Evolutionary conservation across 2,329 filamentous ascomycete genomes (phyloP), one percentile per base, ranked within the genome.

Genomic region (Paecilomyces fulvus): DNA sequence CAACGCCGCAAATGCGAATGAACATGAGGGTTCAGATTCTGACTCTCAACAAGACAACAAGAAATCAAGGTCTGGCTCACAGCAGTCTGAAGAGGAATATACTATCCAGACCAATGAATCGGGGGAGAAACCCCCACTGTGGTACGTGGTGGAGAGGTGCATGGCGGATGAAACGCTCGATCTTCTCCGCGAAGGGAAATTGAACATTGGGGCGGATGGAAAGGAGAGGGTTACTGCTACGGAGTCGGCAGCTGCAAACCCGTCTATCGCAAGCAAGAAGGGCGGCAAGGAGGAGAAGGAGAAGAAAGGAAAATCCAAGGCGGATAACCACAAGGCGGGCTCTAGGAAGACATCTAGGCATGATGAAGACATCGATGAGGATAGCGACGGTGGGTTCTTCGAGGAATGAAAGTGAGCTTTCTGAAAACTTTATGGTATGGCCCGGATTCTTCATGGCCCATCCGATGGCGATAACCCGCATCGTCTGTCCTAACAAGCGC

Each of bases 91-190:
- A 17, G 28, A 28, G n/a, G 37, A 43, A 9, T 43, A 43, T 17
- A 43, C 37, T 17, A 54, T 20, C 50, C 46, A 52, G 33, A 55
- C 10, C 52, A 54, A 49, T 11, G 48, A 49, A 1, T 49, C 48
- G 21, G 21, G 21, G 12, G 48, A 49, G 51, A 77, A 72, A 59
- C 74, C 74, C 3, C 67, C 74, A 1, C 67, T 78, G 61, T 79
- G 77, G 77, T 63, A 69, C 53, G 60, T 71, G 5, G 70, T 79
- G n/a, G 72, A 75, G 61, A 71, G 71, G 55, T 73, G 71, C 53
- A 78, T 76, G 73, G 61, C 67, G 52, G 69, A 77, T 7, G 71
- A 70, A 9, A 76, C 72, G 14, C 64, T 78, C 51, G 70, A 75
- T 52, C 66, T 65, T 33, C 63, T 79, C 28, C 70, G 75, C 28